Percentiles rank a stretch among this genome's conserved stretches.
Evolutionary conservation across 306 rosid genomes (phyloP).

Genomic region (Sindora glabra): DNA sequence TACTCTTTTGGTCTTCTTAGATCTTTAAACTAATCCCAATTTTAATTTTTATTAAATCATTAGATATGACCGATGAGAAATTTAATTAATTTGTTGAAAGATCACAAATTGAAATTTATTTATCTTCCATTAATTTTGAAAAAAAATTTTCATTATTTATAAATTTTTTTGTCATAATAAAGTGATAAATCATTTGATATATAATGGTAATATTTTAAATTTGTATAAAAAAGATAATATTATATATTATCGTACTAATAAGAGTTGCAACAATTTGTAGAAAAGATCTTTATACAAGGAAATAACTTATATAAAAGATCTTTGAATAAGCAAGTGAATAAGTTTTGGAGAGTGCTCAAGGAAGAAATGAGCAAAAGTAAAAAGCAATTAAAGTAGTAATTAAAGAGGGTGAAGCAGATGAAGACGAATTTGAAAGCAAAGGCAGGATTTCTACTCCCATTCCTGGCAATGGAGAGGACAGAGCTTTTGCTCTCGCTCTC

Average conservation of each 20-base stretch:
- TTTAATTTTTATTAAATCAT: no score
- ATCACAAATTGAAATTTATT: no score
- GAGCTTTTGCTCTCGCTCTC: slow-evolving; percentile 30
- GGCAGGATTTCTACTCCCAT: slow-evolving; percentile 58
- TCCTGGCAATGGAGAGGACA: slow-evolving; percentile 33
- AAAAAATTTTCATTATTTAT: no score
- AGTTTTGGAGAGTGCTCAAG: slow-evolving; percentile 18
- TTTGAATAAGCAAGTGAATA: slow-evolving; percentile 8
- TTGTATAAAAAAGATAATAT: no score
- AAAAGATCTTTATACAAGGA: no score
- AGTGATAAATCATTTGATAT: no score
- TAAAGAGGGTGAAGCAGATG: slow-evolving; percentile 22
- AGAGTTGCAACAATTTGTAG: no score
- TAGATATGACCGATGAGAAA: no score
- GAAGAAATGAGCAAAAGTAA: slow-evolving; percentile 20
- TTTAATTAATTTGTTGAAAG: neutral
- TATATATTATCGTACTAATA: no score
- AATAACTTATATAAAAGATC: slow-evolving; percentile 6
- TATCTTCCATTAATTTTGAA: no score
- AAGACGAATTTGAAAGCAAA: slow-evolving; percentile 42
- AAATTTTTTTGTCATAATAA: no score
- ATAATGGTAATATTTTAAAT: no score
- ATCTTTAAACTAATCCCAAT: slow-evolving; percentile 12
- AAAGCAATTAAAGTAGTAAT: slow-evolving; percentile 2
- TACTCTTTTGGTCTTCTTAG: slow-evolving; percentile 15